A percentile compares a stretch with the other conserved stretches of the same genome.
These are phyloP conservation scores for Quercus dentata DNA, from an alignment of 306 rosid species.

Conservation along the genomic window DNA sequence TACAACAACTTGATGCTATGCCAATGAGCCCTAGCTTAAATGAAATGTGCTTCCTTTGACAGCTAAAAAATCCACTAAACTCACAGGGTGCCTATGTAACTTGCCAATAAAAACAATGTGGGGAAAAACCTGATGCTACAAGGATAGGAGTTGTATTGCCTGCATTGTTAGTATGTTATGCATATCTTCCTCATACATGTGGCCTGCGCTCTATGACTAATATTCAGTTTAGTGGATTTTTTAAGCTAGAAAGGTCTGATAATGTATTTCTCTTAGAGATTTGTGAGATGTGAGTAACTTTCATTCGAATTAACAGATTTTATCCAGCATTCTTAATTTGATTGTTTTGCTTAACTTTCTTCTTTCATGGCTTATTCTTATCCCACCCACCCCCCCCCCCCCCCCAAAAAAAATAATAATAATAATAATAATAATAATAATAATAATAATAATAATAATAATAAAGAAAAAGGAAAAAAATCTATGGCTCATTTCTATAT, in stretches of 20 bases:
- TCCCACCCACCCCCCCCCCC: no score
- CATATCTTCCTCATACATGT: neutral
- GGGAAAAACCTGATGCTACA: no score
- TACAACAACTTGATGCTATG: neutral
- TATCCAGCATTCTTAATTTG: neutral
- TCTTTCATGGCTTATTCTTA: neutral
- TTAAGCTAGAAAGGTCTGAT: neutral
- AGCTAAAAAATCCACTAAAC: no score
- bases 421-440: no score
- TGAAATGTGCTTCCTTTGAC: no score
- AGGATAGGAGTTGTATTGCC: no score
- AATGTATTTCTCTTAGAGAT: neutral
- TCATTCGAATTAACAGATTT: neutral
- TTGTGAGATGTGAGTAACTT: neutral
- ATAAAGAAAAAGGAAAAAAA: no score
- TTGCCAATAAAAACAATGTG: no score
- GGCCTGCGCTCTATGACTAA: neutral
- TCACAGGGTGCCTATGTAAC: no score
- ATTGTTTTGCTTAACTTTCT: neutral
- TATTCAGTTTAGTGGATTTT: neutral
- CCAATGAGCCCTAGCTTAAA: no score
- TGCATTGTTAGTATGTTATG: neutral
- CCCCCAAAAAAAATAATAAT: no score
- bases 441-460: no score
- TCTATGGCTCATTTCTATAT: neutral